A percentile compares a stretch with the other conserved stretches of the same genome.
These are phyloP conservation scores for Pseudotulostoma volvatum DNA, from an alignment of 495 filamentous ascomycete genomes.

Conservation along the genomic window DNA sequence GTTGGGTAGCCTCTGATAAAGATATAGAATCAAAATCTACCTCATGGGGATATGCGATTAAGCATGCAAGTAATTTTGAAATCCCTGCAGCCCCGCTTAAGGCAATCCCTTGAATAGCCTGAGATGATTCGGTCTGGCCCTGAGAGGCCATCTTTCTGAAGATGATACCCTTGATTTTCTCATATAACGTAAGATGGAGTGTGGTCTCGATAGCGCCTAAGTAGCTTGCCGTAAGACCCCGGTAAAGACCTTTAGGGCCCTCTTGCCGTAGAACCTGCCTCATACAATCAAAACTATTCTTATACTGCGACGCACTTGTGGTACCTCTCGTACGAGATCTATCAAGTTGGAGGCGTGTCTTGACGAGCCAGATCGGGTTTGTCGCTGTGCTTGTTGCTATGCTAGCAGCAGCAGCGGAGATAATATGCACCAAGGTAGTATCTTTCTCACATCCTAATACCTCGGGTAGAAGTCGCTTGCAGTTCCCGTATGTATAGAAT, in stretches of 20 bases:
- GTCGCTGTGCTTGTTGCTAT: conserved; percentile 43
- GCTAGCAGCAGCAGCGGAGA: conserved; percentile 35
- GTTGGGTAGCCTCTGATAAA: too few relatives aligned
- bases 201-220: conserved; percentile 40
- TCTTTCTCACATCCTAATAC: conserved; percentile 26
- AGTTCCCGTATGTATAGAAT: conserved; percentile 43
- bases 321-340: conserved; percentile 29
- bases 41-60: conserved; percentile 44
- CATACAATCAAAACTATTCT: conserved; percentile 38
- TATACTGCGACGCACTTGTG: conserved; percentile 28
- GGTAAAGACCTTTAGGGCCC: conserved; percentile 37
- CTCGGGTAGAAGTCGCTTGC: conserved; percentile 34
- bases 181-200: conserved; percentile 42
- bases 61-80: conserved; percentile 39
- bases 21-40: too few relatives aligned
- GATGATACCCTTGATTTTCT: conserved; percentile 38
- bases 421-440: conserved; percentile 30
- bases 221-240: conserved; percentile 38
- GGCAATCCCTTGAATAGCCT: too few relatives aligned
- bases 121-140: too few relatives aligned
- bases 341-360: conserved; percentile 42
- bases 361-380: conserved; percentile 45
- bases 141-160: too few relatives aligned
- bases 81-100: conserved; percentile 32
- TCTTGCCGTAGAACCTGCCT: conserved; percentile 36